phyloP scores from a whole-genome alignment of 1,284 basidiomycete species.

The Microbotryomycetes sp. region DNA sequence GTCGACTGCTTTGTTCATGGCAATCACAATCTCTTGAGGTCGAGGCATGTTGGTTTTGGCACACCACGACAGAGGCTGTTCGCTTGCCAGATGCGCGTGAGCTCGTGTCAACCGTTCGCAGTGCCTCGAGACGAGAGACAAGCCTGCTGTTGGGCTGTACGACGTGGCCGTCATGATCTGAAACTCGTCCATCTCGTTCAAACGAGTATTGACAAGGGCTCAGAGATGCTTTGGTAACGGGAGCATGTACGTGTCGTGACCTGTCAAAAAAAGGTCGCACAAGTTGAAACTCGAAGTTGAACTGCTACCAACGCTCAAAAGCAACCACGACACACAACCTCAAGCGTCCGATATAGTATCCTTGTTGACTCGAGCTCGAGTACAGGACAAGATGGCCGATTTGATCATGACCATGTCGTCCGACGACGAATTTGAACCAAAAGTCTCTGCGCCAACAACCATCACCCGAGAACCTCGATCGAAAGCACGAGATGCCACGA shows the following conservation, averaged over 20 bases:
- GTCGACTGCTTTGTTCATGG: not conserved
- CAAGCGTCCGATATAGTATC: too few relatives aligned
- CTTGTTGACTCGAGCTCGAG: too few relatives aligned
- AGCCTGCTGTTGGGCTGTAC: not conserved
- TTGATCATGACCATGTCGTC: constrained; percentile 77
- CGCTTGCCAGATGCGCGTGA: constrained; percentile 1
- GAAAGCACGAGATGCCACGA: not conserved
- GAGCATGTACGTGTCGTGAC: too few relatives aligned
- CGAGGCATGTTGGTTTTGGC: not conserved
- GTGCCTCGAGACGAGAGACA: constrained; percentile 11
- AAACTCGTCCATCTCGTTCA: not conserved
- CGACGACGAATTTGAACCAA: constrained; percentile 54
- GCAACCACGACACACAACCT: too few relatives aligned
- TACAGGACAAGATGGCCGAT: constrained; percentile 45
- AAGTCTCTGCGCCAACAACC: not conserved
- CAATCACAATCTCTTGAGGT: not conserved
- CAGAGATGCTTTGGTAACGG: too few relatives aligned
- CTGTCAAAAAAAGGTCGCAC: too few relatives aligned
- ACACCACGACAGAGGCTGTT: constrained; percentile 17
- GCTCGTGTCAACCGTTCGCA: constrained; percentile 8
- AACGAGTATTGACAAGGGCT: too few relatives aligned
- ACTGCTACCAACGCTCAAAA: too few relatives aligned
- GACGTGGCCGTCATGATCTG: constrained; percentile 7
- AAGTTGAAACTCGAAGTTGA: too few relatives aligned
- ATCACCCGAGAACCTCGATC: not conserved